Conservation (phyloP, 192 early-diverging fungal genomes). For the Irineochytrium annulatum region DNA sequence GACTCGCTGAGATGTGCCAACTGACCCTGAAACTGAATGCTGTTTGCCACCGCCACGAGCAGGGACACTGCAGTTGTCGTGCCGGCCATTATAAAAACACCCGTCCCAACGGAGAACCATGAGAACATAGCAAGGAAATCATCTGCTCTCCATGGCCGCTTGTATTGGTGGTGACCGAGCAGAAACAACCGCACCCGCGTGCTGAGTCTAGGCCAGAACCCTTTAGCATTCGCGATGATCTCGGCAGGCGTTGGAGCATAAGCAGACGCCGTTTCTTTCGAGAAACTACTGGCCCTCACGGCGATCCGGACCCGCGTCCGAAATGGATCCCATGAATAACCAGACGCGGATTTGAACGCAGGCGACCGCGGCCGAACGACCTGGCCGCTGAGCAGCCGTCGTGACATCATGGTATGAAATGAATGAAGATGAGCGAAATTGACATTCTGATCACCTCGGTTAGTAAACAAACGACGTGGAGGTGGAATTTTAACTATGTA, state of each 20-base stretch:
- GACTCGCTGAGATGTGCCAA: not conserved
- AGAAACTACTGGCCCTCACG: too few relatives aligned
- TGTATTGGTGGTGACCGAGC: conserved; percentile 24
- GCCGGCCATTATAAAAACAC: conserved; percentile 77
- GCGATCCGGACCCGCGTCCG: too few relatives aligned
- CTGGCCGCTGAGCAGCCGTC: too few relatives aligned
- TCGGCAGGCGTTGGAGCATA: conserved; percentile 6
- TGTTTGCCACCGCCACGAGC: conserved; percentile 72
- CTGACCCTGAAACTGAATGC: conserved; percentile 73
- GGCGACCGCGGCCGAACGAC: too few relatives aligned
- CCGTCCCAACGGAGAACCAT: conserved; percentile 84
- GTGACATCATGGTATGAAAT: too few relatives aligned
- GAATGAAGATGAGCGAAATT: too few relatives aligned
- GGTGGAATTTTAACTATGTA: too few relatives aligned
- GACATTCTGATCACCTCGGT: too few relatives aligned
- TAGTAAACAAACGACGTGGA: too few relatives aligned
- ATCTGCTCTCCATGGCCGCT: conserved; percentile 53
- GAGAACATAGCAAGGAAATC: conserved; percentile 85
- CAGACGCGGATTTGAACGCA: too few relatives aligned
- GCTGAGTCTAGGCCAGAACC: conserved; percentile 28
- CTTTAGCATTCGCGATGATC: conserved; percentile 19
- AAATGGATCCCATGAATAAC: too few relatives aligned
- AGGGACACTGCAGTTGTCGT: conserved; percentile 88
- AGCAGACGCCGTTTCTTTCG: conserved; percentile 4
- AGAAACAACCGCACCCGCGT: conserved; percentile 42